Conservation (phyloP, 768 basidiomycete genomes). For the Piloderma croceum region DNA sequence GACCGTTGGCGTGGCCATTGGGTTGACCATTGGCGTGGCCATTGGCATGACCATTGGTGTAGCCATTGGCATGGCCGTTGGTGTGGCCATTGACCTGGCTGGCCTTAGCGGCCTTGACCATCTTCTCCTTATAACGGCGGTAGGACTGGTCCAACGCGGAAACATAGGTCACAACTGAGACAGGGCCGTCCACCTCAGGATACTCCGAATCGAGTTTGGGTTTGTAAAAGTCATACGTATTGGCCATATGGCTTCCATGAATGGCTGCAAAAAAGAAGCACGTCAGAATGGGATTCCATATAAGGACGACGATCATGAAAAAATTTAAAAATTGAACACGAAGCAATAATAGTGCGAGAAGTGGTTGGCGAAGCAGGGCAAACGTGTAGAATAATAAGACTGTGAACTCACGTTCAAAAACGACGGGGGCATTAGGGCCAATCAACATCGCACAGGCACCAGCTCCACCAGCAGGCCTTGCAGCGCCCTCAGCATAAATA, state of each 20-base stretch:
- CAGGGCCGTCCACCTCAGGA: conserved; percentile 95
- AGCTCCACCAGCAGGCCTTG: conserved; percentile 94
- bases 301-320: too few relatives aligned
- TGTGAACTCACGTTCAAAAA: conserved; percentile 80
- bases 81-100: conserved; percentile 29
- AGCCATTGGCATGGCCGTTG: conserved; percentile 24
- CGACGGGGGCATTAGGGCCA: conserved; percentile 92
- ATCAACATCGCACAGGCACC: conserved; percentile 93
- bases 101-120: conserved; percentile 58
- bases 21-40: conserved; percentile 30
- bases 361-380: conserved; percentile 6
- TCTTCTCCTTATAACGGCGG: conserved; percentile 76
- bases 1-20: conserved; percentile 29
- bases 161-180: conserved; percentile 92
- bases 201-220: conserved; percentile 92
- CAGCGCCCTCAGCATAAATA: conserved; percentile 92
- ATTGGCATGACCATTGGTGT: conserved; percentile 33
- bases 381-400: conserved; percentile 2
- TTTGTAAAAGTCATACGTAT: conserved; percentile 99
- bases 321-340: too few relatives aligned
- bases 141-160: conserved; percentile 91
- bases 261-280: conserved; percentile 51
- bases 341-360: too few relatives aligned
- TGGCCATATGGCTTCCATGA: conserved; percentile 95
- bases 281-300: conserved; percentile 8